Evolutionary conservation across 805 yeast genomes (phyloP).

Genomic region (Citeromyces matritensis): DNA sequence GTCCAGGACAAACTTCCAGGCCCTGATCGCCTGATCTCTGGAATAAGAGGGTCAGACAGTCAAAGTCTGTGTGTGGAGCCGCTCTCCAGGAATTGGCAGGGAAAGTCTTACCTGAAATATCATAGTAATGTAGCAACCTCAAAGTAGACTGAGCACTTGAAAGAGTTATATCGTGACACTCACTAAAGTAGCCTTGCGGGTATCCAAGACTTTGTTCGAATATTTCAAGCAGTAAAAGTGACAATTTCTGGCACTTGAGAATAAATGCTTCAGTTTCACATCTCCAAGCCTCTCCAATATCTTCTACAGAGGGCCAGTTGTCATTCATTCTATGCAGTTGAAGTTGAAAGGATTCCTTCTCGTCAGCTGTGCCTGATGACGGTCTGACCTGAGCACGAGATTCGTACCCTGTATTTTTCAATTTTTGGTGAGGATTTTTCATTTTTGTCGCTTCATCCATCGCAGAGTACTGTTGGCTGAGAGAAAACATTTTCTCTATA

Average conservation of each 20-base stretch:
- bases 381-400: conserved; percentile 16
- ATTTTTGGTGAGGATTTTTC: conserved; percentile 15
- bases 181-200: conserved; percentile 11
- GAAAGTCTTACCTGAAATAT: conserved; percentile 10
- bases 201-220: conserved; percentile 16
- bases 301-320: conserved; percentile 16
- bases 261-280: conserved; percentile 9
- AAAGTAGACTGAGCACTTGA: conserved; percentile 18
- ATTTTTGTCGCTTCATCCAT: conserved; percentile 10
- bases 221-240: conserved; percentile 11
- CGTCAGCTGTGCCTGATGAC: conserved; percentile 17
- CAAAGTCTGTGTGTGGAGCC: conserved; percentile 21
- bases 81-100: conserved; percentile 16
- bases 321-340: conserved; percentile 14
- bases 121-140: conserved; percentile 17
- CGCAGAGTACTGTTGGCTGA: conserved; percentile 10
- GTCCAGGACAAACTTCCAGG: conserved; percentile 19
- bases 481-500: conserved; percentile 13
- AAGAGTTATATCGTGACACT: conserved; percentile 12
- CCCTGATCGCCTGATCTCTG: conserved; percentile 20
- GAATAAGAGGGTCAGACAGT: conserved; percentile 16
- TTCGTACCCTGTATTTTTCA: conserved; percentile 18
- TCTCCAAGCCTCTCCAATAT: conserved; percentile 15
- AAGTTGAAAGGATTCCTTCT: conserved; percentile 16
- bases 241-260: conserved; percentile 10